Evolutionary conservation across 345 rosid species (phyloP), one percentile per base, ranked within the genome.

Genomic region (Eucalyptus tenuipes): DNA sequence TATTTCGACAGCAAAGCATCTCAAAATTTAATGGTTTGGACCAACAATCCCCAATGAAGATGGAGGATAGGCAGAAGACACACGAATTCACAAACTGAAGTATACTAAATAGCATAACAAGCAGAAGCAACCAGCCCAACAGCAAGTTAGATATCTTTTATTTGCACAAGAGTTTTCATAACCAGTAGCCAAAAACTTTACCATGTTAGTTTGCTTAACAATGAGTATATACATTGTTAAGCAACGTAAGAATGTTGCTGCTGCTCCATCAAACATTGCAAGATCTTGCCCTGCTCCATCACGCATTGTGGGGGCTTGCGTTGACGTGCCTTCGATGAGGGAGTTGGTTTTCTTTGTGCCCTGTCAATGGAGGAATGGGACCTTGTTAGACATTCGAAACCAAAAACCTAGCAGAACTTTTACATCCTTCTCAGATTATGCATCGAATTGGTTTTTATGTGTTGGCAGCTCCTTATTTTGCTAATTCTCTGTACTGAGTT

Each of bases 201-300:
- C 99, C 99, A 94, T 94, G 91, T 90, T 90, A 49, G 92, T 91
- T 85, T 90, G 94, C 90, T 90, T 92, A 90, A 92, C 94, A 89
- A 98, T 92, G 90, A 97, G 96, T 89, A 92, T 88, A 91, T 92
- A 97, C 95, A 98, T 88, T 61, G 94, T 93, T 59, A 96, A 64
- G 89, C 99, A 98, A 33, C 98, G 98, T 47, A 92, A 89, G 86
- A 97, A 68, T 24, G 99, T 97, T 85, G 99, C 99, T 4, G 90
- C 92, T 29, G 95, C 95, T 98, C 99, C 90, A 95, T 96, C 89
- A 96, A 20, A 37, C 40, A 37, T 37, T n/a, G 5, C 61, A 24
- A 10, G 61, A 37, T 37, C 40, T 37, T 37, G 40, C 40, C 40
- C 40, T 37, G 40, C 40, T 37, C 40, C 40, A 37, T 37, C 40